Conservation (phyloP, 495 filamentous ascomycete species). For the Trichoderma asperelloides region DNA sequence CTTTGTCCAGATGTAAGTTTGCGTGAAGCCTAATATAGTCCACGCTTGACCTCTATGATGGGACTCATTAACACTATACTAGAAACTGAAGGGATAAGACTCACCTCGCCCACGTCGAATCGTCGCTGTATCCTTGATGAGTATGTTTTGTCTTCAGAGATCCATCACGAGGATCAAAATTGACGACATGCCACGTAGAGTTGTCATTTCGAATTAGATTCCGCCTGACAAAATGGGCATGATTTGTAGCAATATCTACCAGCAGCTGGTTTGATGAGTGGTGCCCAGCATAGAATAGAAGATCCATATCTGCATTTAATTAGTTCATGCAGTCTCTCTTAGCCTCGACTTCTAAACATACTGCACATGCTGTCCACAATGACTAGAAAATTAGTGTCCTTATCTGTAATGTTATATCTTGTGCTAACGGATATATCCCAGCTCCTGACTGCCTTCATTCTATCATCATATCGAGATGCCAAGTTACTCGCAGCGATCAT, state of each 20-base stretch:
- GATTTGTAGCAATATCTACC: conserved; percentile 26
- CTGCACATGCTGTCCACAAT: conserved; percentile 43
- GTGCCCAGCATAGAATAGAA: conserved; percentile 34
- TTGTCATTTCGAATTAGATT: conserved; percentile 13
- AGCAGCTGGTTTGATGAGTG: conserved; percentile 18
- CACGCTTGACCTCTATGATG: conserved; percentile 34
- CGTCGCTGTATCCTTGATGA: conserved; percentile 32
- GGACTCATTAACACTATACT: background rate
- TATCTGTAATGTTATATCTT: conserved; percentile 20
- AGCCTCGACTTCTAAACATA: background rate
- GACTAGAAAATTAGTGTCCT: conserved; percentile 25
- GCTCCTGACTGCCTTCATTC: conserved; percentile 28
- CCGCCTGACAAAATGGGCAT: conserved; percentile 27
- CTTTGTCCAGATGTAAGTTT: conserved; percentile 36
- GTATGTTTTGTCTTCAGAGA: conserved; percentile 26
- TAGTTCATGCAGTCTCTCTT: background rate
- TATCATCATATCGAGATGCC: conserved; percentile 27
- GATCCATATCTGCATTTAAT: conserved; percentile 22
- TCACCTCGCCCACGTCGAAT: conserved; percentile 30
- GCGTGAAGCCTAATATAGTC: conserved; percentile 36
- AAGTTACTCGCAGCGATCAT: conserved; percentile 30
- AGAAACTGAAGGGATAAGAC: background rate
- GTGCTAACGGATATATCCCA: conserved; percentile 27
- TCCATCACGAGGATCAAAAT: conserved; percentile 28
- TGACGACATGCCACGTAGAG: conserved; percentile 33